phyloP scores from a whole-genome alignment of 2,329 filamentous ascomycete species.

The Graphilbum fragrans region DNA sequence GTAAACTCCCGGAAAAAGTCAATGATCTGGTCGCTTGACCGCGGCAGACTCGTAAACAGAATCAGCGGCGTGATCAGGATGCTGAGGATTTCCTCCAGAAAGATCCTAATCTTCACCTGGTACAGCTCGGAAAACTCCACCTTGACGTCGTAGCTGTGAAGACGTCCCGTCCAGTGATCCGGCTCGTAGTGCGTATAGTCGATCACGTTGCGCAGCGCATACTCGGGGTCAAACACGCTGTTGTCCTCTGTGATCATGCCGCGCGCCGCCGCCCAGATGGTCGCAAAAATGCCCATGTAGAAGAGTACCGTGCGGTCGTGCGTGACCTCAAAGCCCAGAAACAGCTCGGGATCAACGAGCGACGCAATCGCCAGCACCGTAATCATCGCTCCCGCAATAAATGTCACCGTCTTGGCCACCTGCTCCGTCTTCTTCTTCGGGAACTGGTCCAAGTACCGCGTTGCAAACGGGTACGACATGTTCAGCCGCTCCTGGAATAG shows the following conservation, averaged over 20 bases:
- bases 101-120: constrained; percentile 84
- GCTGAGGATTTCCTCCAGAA: constrained; percentile 82
- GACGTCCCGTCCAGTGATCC: constrained; percentile 71
- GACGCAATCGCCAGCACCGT: constrained; percentile 77
- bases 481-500: constrained; percentile 81
- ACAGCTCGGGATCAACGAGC: constrained; percentile 80
- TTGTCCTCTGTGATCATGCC: constrained; percentile 82
- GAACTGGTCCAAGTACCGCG: constrained; percentile 88
- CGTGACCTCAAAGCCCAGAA: constrained; percentile 85
- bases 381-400: constrained; percentile 75
- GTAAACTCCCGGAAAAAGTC: constrained; percentile 99
- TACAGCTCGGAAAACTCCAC: constrained; percentile 83
- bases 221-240: constrained; percentile 82
- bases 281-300: constrained; percentile 73
- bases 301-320: constrained; percentile 81
- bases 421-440: constrained; percentile 91
- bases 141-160: constrained; percentile 93
- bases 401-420: constrained; percentile 70
- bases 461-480: constrained; percentile 91
- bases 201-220: constrained; percentile 76
- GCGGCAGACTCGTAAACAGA: constrained; percentile 73
- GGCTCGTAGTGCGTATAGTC: constrained; percentile 89
- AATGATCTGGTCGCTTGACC: constrained; percentile 82
- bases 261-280: constrained; percentile 71
- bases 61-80: constrained; percentile 88